These are phyloP conservation scores for Yamadazyma akitaensis DNA, from an alignment of 805 yeast species.

Conservation along the genomic window DNA sequence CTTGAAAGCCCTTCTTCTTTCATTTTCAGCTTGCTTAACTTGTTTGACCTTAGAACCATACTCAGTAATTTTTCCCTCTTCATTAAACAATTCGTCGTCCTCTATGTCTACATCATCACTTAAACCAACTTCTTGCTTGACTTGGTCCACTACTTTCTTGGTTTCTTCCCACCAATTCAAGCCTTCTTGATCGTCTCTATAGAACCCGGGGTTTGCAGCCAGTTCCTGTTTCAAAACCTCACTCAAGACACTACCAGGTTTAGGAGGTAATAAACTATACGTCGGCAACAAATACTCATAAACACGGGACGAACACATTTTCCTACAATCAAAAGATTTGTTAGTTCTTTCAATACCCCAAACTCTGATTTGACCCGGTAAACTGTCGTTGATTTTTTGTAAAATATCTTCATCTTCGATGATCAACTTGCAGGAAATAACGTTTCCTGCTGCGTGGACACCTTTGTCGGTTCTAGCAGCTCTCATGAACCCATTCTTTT, in stretches of 20 bases:
- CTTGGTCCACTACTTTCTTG: slow-evolving; percentile 12
- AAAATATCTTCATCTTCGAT: slow-evolving; percentile 76
- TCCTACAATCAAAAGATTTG: slow-evolving; percentile 90
- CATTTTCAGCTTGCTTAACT: slow-evolving; percentile 62
- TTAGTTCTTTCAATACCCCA: slow-evolving; percentile 93
- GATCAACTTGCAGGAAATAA: slow-evolving; percentile 77
- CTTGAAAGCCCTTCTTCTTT: slow-evolving; percentile 65
- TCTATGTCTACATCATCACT: background rate
- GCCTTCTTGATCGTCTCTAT: slow-evolving; percentile 66
- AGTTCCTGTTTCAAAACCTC: slow-evolving; percentile 55
- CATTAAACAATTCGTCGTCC: slow-evolving; percentile 20
- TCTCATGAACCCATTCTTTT: slow-evolving; percentile 82
- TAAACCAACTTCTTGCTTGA: slow-evolving; percentile 7
- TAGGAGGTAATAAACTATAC: slow-evolving; percentile 87
- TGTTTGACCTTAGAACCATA: slow-evolving; percentile 34
- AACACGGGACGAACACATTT: slow-evolving; percentile 92
- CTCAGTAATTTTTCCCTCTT: slow-evolving; percentile 33
- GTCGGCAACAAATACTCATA: slow-evolving; percentile 94
- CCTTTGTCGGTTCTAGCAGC: slow-evolving; percentile 93
- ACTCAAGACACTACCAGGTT: slow-evolving; percentile 66
- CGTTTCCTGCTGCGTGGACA: slow-evolving; percentile 96
- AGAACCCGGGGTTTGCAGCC: slow-evolving; percentile 52
- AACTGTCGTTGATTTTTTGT: slow-evolving; percentile 62
- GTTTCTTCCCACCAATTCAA: slow-evolving; percentile 67
- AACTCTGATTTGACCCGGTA: slow-evolving; percentile 84